Evolutionary conservation across 441 rosid species (phyloP), one percentile per base, ranked within the genome.

Genomic region (Hypseocharis bilobata): DNA sequence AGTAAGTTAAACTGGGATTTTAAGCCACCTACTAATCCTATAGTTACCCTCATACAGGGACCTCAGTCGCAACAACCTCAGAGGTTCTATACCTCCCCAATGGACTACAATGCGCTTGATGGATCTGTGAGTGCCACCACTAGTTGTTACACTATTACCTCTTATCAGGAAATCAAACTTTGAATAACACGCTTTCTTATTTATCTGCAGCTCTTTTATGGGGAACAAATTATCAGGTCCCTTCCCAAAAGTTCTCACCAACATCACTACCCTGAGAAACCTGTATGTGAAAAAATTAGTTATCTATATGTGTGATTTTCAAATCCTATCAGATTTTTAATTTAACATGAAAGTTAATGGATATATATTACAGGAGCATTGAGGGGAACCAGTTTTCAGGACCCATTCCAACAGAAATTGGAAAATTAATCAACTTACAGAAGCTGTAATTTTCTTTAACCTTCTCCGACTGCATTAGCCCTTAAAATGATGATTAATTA

Each of bases 351-450:
- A 56, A 54, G 26, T 32, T 20, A 19, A 61, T 44, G 23, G 28
- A 23, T n/a, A 4, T 0, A 30, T 11, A 3, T 81, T 72, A 38
- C 83, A 89, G 96, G 85, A 89, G 87, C 70, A 79, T 89, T 1
- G 96, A 92, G 83, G 98, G 96, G 63, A 92, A 89, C 75, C 67
- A 0, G 5, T 89, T 88, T 76, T 76, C 85, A 0, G 96, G 96
- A 66, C 71, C 72, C 55, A 85, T 92, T 71, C 92, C 96, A 20
- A 85, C 83, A 56, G 87, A 84, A 62, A 88, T 89, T 61, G 83
- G 87, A 63, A 81, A 70, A 29, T 58, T 89, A 82, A 63, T 66
- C 72, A 77, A 76, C 65, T 77, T 92, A 71, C 78, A 86, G 78
- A 85, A 78, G 80, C 72, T 88, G 98, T 92, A 85, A 77, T 49